Conservation (phyloP, 2,329 filamentous ascomycete species). For the Aspergillus tubingensis region DNA sequence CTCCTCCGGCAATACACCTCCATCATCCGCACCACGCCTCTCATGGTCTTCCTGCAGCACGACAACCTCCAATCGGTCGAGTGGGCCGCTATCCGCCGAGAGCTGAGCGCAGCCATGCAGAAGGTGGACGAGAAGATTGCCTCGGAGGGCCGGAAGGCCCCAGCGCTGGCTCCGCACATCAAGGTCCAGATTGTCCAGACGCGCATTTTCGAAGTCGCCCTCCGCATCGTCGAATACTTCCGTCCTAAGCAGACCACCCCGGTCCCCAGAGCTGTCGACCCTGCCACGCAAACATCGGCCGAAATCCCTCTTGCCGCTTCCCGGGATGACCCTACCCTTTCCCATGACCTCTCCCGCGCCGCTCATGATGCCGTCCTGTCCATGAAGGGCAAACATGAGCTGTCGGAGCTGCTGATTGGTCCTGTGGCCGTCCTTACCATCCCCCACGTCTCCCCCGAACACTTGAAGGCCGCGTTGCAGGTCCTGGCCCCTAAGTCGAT, state of each 20-base stretch:
- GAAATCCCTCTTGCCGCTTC: constrained; percentile 32
- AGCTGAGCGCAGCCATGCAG: constrained; percentile 61
- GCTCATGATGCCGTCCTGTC: constrained; percentile 55
- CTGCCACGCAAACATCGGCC: constrained; percentile 35
- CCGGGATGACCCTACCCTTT: constrained; percentile 46
- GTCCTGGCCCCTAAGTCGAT: constrained; percentile 72
- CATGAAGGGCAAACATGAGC: constrained; percentile 57
- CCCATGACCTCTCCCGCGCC: constrained; percentile 60
- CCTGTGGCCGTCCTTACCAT: constrained; percentile 79
- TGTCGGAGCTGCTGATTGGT: constrained; percentile 77
- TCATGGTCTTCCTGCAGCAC: constrained; percentile 85
- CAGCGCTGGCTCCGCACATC: constrained; percentile 59
- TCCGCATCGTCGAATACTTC: constrained; percentile 86
- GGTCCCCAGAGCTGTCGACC: constrained; percentile 28
- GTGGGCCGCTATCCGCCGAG: constrained; percentile 71
- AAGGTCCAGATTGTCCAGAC: constrained; percentile 84
- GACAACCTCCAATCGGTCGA: constrained; percentile 74
- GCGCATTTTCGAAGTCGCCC: constrained; percentile 81
- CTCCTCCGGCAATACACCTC: constrained; percentile 85
- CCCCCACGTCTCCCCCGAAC: constrained; percentile 77
- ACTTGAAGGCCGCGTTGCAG: constrained; percentile 77
- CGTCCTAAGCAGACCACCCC: constrained; percentile 48
- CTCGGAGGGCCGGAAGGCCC: constrained; percentile 50
- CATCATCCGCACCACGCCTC: constrained; percentile 77
- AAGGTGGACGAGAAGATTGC: constrained; percentile 70